phyloP scores from a whole-genome alignment of 345 rosid species.

The Aegle marmelos region DNA sequence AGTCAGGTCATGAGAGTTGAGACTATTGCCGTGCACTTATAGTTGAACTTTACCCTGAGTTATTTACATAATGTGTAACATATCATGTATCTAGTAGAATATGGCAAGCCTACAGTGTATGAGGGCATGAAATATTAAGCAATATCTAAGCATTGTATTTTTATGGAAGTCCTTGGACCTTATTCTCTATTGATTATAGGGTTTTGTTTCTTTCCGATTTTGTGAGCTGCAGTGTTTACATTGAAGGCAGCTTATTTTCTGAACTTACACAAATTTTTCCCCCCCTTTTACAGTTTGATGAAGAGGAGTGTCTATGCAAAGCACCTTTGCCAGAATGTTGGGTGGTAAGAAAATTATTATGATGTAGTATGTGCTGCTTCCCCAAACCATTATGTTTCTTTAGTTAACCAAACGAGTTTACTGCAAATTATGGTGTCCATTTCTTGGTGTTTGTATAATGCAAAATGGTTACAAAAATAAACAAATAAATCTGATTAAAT shows the following conservation, averaged over 20 bases:
- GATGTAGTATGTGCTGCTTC: neutral
- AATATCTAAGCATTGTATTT: neutral
- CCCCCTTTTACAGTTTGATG: conserved; percentile 54
- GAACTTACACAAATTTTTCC: conserved; percentile 7
- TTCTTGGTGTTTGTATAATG: neutral
- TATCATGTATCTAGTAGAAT: neutral
- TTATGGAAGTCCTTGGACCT: neutral
- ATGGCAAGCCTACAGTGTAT: neutral
- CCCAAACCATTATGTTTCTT: neutral
- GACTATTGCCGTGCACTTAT: neutral
- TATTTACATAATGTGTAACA: neutral
- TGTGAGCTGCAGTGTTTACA: neutral
- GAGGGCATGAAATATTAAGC: neutral
- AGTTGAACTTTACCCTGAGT: neutral
- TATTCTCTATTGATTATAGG: neutral
- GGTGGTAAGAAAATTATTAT: conserved; percentile 63
- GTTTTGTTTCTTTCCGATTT: neutral
- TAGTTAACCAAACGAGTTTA: neutral
- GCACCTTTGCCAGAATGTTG: conserved; percentile 89
- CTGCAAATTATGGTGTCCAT: neutral
- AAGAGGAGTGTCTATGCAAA: conserved; percentile 53
- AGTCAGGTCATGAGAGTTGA: neutral
- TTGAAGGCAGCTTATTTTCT: conserved; percentile 6
- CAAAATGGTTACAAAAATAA: neutral
- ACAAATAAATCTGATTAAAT: neutral